Base-by-base conservation (phyloP, 768 basidiomycete species). In the Podaxis pistillaris region DNA sequence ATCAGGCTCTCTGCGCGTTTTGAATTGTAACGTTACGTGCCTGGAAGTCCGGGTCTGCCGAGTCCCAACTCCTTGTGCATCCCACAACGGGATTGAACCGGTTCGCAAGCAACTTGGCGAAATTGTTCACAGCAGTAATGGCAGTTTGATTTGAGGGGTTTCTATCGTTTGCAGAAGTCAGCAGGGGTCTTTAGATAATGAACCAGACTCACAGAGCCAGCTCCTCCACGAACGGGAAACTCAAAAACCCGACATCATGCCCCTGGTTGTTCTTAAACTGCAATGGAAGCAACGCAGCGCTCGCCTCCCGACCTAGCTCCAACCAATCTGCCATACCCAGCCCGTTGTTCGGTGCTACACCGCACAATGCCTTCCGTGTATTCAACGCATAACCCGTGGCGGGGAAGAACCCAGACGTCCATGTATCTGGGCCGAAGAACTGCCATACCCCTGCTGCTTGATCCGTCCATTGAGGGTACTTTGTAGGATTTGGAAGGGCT, bases 201-300 rank as follows among this genome's bases (percentile, higher is more conserved):
- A 26, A 7, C 7, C 24, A 36, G 12, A 79, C 86, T 53, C 67
- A 89, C 88, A 89, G 66, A 9, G 68, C 65, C 15, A 89, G 71
- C 68, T 91, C 89, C 55, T 85, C 79, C 51, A 83, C 75, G 68
- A 90, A 90, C 0, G 89, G 86, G 66, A 83, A 87, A 71, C 87
- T 88, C 65, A 90, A 71, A 71, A 89, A 90, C 7, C 88, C 89
- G 33, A 87, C 85, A 68, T 91, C 89, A 66, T 90, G 88, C 12
- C 83, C 86, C 30, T 86, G 76, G 17, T 71, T 76, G 56, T 80
- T 84, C 30, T 74, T 73, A 4, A 68, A 68, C 66, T 84, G 81
- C 1, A 86, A 76, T 0, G 82, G 79, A 4, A 87, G 71, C 68
- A 86, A 71, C 2, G 79, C 83, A 17, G 77, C 75, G 64, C 83